Conservation (phyloP, 129 eudicot species). For the Cynara cardunculus region DNA sequence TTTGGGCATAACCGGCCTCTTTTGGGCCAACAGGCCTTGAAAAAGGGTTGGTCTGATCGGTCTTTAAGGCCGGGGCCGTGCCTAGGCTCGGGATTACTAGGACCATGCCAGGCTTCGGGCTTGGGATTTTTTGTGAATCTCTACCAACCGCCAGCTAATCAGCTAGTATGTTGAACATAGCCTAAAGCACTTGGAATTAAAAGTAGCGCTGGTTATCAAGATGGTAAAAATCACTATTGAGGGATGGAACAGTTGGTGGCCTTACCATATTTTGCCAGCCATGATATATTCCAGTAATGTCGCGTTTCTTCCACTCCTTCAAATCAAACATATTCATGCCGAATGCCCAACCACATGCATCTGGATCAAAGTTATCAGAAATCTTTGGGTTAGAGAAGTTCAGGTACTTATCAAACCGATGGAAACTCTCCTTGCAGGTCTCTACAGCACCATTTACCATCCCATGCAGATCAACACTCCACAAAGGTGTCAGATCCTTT, state of each 20-base stretch:
- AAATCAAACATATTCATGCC: constrained; percentile 98
- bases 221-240: neutral
- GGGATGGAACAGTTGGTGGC: neutral
- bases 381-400: constrained; percentile 93
- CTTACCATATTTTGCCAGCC: constrained; percentile 87
- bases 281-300: constrained; percentile 97
- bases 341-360: constrained; percentile 99
- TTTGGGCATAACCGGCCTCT: too few relatives aligned
- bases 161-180: too few relatives aligned
- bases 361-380: constrained; percentile 72
- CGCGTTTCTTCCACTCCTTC: constrained; percentile 82
- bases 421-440: constrained; percentile 99
- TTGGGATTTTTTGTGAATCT: too few relatives aligned
- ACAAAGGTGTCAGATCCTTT: constrained; percentile 85
- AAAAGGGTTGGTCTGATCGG: too few relatives aligned
- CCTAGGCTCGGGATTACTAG: too few relatives aligned
- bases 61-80: too few relatives aligned
- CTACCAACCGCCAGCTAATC: too few relatives aligned
- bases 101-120: too few relatives aligned
- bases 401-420: constrained; percentile 89
- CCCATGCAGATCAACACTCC: constrained; percentile 87
- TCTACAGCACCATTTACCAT: constrained; percentile 99
- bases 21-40: too few relatives aligned
- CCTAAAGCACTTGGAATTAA: too few relatives aligned
- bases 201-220: neutral